Conservation (phyloP, 192 early-diverging fungal species). For the Podila verticillata region DNA sequence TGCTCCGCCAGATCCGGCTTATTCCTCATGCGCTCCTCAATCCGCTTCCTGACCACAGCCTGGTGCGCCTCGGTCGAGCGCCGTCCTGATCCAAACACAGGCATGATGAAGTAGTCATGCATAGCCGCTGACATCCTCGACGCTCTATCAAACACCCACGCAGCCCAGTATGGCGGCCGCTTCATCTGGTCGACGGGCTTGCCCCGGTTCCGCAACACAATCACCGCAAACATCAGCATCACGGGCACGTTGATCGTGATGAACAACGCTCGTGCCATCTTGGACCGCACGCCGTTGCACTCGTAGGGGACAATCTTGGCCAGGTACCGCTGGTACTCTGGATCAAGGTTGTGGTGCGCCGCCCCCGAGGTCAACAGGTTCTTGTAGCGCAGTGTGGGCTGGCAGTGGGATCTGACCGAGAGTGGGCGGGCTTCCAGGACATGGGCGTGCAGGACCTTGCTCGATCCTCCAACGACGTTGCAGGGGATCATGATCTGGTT, state of each 20-base stretch:
- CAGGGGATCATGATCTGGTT: slow-evolving; percentile 48
- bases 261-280: slow-evolving; percentile 20
- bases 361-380: slow-evolving; percentile 37
- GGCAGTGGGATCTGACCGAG: slow-evolving; percentile 26
- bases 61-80: slow-evolving; percentile 12
- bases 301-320: slow-evolving; percentile 32
- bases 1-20: not conserved
- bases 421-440: slow-evolving; percentile 31
- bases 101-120: slow-evolving; percentile 15
- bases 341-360: slow-evolving; percentile 31
- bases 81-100: slow-evolving; percentile 34
- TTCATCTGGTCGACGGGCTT: slow-evolving; percentile 3
- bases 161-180: slow-evolving; percentile 28
- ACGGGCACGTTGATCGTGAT: slow-evolving; percentile 3
- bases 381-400: slow-evolving; percentile 42
- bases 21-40: slow-evolving; percentile 1
- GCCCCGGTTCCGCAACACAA: slow-evolving; percentile 11
- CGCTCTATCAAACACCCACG: slow-evolving; percentile 23
- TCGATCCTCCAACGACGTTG: not conserved
- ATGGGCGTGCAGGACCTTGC: slow-evolving; percentile 25
- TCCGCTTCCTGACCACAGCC: slow-evolving; percentile 7
- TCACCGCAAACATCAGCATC: slow-evolving; percentile 13
- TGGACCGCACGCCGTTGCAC: slow-evolving; percentile 14
- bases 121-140: slow-evolving; percentile 5
- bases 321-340: slow-evolving; percentile 38